A percentile compares a stretch with the other conserved stretches of the same genome.
phyloP scores from a whole-genome alignment of 83 land plant genomes.

The Picea mariana region DNA sequence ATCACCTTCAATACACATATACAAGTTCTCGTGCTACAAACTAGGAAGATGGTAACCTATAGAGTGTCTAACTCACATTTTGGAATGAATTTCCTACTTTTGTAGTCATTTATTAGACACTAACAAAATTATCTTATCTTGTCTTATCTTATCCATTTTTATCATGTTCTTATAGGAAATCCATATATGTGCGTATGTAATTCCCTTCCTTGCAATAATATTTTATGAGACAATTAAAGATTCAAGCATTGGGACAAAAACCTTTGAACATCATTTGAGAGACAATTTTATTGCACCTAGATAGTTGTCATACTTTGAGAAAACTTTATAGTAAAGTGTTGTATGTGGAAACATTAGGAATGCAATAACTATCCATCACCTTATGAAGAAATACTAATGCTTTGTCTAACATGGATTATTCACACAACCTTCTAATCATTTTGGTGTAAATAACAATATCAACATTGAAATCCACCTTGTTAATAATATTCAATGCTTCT shows the following conservation, averaged over 20 bases:
- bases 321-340: constrained; percentile 49
- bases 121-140: no score
- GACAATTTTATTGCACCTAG: constrained; percentile 62
- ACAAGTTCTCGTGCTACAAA: no score
- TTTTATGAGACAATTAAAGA: constrained; percentile 61
- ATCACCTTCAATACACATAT: no score
- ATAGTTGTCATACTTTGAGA: constrained; percentile 46
- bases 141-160: no score
- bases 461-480: constrained; percentile 49
- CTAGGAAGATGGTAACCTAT: no score
- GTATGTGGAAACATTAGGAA: constrained; percentile 59
- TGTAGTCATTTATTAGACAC: no score
- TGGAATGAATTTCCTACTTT: no score
- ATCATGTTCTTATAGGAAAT: no score
- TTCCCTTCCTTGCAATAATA: constrained; percentile 47
- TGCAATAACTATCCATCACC: no score
- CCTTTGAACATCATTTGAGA: constrained; percentile 70
- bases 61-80: no score
- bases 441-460: constrained; percentile 57
- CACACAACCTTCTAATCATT: constrained; percentile 71
- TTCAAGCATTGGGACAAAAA: constrained; percentile 45
- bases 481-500: constrained; percentile 53
- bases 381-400: constrained; percentile 40
- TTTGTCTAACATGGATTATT: constrained; percentile 65
- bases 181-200: no score